These are phyloP conservation scores for Corymbia citriodora DNA, from an alignment of 441 rosid species.

Conservation along the genomic window DNA sequence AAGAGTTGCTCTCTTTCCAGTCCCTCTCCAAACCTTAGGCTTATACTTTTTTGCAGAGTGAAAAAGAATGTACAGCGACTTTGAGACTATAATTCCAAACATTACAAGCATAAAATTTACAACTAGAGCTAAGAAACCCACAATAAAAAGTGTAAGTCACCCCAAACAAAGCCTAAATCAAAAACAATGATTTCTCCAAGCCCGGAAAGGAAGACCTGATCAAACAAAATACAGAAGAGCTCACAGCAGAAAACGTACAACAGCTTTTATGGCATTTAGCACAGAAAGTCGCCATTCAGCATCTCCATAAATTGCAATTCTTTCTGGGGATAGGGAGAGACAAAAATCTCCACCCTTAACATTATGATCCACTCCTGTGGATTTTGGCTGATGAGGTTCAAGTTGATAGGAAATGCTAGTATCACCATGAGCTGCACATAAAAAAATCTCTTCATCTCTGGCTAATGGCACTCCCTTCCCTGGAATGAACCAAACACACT, in stretches of 20 bases:
- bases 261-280: slow-evolving; percentile 47
- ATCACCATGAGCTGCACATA: slow-evolving; percentile 62
- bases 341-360: slow-evolving; percentile 33
- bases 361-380: slow-evolving; percentile 20
- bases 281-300: slow-evolving; percentile 56
- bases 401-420: slow-evolving; percentile 59
- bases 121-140: background rate
- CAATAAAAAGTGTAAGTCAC: background rate
- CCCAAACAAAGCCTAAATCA: background rate
- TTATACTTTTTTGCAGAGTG: background rate
- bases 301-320: slow-evolving; percentile 79
- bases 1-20: background rate
- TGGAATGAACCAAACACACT: slow-evolving; percentile 84
- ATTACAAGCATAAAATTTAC: background rate
- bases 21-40: background rate
- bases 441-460: slow-evolving; percentile 49
- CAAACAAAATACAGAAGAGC: background rate
- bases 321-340: slow-evolving; percentile 66
- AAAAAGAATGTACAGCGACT: background rate
- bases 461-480: slow-evolving; percentile 47
- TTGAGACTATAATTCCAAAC: background rate
- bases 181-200: slow-evolving; percentile 4
- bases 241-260: slow-evolving; percentile 38
- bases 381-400: slow-evolving; percentile 22
- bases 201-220: background rate